Evolutionary conservation across 1,284 basidiomycete genomes (phyloP), one percentile per base, ranked within the genome.

Genomic region (Cryptococcus sp.): DNA sequence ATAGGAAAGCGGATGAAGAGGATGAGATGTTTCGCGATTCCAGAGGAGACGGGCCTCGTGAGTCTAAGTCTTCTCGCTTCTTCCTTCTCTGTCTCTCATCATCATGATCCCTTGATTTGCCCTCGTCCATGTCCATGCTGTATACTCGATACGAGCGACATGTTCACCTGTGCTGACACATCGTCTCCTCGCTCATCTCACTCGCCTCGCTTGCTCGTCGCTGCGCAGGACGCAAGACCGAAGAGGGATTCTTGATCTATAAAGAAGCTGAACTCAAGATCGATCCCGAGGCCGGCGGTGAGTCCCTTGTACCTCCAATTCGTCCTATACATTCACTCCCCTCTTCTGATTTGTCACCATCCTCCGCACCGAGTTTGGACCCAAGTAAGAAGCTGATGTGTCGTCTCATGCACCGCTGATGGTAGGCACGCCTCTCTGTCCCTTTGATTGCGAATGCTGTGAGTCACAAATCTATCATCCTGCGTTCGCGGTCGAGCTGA

Each of bases 201-300:
- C n/a, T n/a, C n/a, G n/a, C n/a, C n/a, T n/a, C n/a, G n/a, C n/a
- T n/a, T n/a, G n/a, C n/a, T n/a, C n/a, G n/a, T 53, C 46, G 44
- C 57, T 34, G 46, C 49, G 51, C 70, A 92, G 91, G 89, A 58
- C 84, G 85, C 40, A 87, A 82, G 76, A 94, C 91, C 0, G 89
- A 89, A 59, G 91, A 94, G 74, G 92, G 91, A 0, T 93, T 84
- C 80, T 75, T 80, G 37, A 85, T 94, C 39, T 94, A 87, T 78
- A 93, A 91, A 73, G 91, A 92, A 75, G 88, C 87, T 64, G 91
- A 93, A 67, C 83, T 94, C 13, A 85, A 86, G 15, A 89, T 94
- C 59, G 80, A 82, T 54, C 81, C 84, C 54, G 81, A 85, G 61
- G 88, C 87, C 49, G 91, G 91, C 75, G 89, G 91, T 89, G 77